Evolutionary conservation across 768 basidiomycete species (phyloP), one percentile per base, ranked within the genome.

Genomic region (Rhizopogon sp.): DNA sequence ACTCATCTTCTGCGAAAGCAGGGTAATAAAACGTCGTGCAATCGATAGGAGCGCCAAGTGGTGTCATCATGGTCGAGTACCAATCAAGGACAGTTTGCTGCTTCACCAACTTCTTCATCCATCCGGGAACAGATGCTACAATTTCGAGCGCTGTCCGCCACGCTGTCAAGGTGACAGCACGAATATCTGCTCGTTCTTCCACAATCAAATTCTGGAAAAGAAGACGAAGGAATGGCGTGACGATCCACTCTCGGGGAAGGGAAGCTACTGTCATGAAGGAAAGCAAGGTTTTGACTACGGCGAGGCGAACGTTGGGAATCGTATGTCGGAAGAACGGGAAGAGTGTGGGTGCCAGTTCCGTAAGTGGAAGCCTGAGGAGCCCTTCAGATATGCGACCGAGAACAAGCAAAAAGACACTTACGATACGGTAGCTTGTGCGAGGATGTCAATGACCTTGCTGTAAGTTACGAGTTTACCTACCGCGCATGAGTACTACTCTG

Each of bases 261-360:
- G 84, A 80, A 6, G 83, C 70, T 7, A 93, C 88, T 22, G 78
- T 74, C 80, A 97, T 88, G 71, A 98, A 95, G 7, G 88, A 87
- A 53, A 85, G 79, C 9, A 98, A 74, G 0, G 94, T 94, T 56
- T 90, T 87, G 43, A 95, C 89, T 2, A 98, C 95, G 2, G 97
- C 88, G 13, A 95, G 78, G 7, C 97, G 91, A 53, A 99, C 97
- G 57, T 87, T 88, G 1, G 89, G 72, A 63, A 99, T 98, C 0
- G 96, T 95, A 69, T 99, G 97, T 16, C 97, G 90, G 73, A 98
- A 95, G 78, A 96, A 98, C 3, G 96, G 92, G 72, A 93, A 98
- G 5, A 96, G 74, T 1, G 88, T 90, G 2, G 90, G 88, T 6
- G 95, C 89, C 54, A 97, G 81, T 3, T 79, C 80, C n/a, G 85